These are phyloP conservation scores for Pseudodiploospora longispora DNA, from an alignment of 2,329 filamentous ascomycete species.

Conservation along the genomic window DNA sequence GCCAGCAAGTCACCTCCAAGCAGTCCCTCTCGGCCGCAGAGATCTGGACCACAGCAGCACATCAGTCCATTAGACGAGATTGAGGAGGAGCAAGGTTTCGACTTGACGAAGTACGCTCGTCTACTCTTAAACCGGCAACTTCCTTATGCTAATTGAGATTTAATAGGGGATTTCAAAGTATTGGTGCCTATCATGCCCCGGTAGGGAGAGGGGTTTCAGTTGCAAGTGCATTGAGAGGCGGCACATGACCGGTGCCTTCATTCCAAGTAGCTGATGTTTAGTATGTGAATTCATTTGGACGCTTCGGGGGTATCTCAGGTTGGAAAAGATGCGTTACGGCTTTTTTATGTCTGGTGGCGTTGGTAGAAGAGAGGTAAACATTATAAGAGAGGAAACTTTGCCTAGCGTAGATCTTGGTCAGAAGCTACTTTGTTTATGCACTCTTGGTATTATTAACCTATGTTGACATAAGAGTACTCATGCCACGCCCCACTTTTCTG, in stretches of 20 bases:
- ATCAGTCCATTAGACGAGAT: slow-evolving; percentile 22
- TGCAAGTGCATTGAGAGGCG: slow-evolving; percentile 31
- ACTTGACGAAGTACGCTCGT: slow-evolving; percentile 46
- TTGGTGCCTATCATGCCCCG: slow-evolving; percentile 53
- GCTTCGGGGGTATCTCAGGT: too few species aligned
- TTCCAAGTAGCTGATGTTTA: not conserved
- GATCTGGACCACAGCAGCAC: slow-evolving; percentile 19
- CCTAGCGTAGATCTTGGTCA: too few species aligned
- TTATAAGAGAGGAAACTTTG: too few species aligned
- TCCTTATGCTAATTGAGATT: not conserved
- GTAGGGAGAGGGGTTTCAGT: slow-evolving; percentile 39
- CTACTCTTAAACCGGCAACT: not conserved
- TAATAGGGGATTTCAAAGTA: slow-evolving; percentile 55
- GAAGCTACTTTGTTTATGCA: too few species aligned
- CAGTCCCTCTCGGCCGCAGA: slow-evolving; percentile 41
- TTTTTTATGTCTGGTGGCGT: too few species aligned
- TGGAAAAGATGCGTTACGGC: too few species aligned
- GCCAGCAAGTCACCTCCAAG: slow-evolving; percentile 42
- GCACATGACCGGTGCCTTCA: slow-evolving; percentile 5
- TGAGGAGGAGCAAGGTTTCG: slow-evolving; percentile 46
- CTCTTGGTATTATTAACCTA: too few species aligned
- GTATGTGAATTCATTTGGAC: not conserved
- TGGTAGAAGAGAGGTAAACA: too few species aligned
- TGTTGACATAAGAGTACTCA: too few species aligned
- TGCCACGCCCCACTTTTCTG: too few species aligned